phyloP scores from a whole-genome alignment of 2,329 filamentous ascomycete species.

The Epichloe baconii region DNA sequence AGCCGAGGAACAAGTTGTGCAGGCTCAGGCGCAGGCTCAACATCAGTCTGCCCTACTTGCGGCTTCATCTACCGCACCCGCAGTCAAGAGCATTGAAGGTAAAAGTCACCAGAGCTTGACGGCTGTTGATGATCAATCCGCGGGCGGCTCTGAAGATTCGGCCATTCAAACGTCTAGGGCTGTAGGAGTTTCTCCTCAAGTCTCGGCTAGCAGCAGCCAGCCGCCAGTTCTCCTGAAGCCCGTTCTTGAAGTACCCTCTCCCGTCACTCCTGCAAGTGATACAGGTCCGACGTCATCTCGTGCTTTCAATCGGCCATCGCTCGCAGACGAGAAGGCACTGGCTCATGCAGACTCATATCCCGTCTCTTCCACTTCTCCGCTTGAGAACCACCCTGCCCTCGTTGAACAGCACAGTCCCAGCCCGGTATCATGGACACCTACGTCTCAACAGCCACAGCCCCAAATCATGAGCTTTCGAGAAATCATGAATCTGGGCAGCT shows the following conservation, averaged over 20 bases:
- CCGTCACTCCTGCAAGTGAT: slow-evolving; percentile 26
- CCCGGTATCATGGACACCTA: slow-evolving; percentile 2
- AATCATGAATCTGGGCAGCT: slow-evolving; percentile 56
- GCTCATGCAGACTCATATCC: slow-evolving; percentile 21
- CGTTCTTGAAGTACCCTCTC: slow-evolving; percentile 29
- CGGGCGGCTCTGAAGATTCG: neutral
- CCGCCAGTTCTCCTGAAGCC: slow-evolving; percentile 3
- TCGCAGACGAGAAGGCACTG: slow-evolving; percentile 32
- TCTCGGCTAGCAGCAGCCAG: neutral
- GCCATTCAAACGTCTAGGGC: neutral
- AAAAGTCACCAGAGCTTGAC: neutral
- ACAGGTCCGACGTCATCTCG: slow-evolving; percentile 12
- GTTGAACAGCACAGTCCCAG: neutral
- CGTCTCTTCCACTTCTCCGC: slow-evolving; percentile 23
- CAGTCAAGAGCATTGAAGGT: neutral
- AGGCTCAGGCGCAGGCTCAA: slow-evolving; percentile 4
- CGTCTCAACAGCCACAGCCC: slow-evolving; percentile 7
- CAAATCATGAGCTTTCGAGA: slow-evolving; percentile 54
- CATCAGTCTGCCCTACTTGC: neutral
- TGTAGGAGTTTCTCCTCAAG: neutral
- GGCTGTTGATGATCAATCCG: neutral
- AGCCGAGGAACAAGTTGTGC: slow-evolving; percentile 19
- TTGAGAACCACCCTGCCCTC: slow-evolving; percentile 25
- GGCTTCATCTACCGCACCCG: neutral
- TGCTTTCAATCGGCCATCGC: slow-evolving; percentile 21